Percentiles rank a stretch among this genome's conserved stretches.
These are phyloP conservation scores for Oryza nivara DNA, from an alignment of 176 grass and related monocot genomes.

Conservation along the genomic window DNA sequence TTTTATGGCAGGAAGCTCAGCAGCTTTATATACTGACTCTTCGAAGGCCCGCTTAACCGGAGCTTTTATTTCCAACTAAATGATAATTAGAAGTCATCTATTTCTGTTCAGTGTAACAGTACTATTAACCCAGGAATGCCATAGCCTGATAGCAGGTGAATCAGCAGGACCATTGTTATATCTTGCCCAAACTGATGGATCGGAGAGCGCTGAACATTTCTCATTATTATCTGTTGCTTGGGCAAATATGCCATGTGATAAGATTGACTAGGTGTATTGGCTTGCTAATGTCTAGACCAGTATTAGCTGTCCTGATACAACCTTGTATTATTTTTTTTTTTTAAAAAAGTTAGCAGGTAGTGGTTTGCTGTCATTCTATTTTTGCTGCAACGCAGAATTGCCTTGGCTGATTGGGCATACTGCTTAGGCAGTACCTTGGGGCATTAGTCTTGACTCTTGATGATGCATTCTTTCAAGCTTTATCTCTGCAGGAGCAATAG, in stretches of 20 bases:
- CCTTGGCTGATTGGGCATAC: conserved; percentile 16
- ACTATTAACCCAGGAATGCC: background rate
- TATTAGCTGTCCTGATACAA: background rate
- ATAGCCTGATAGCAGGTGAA: background rate
- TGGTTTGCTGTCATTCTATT: background rate
- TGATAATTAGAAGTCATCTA: background rate
- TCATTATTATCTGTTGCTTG: background rate
- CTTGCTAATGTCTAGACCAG: background rate
- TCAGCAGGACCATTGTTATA: background rate
- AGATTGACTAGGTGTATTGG: background rate
- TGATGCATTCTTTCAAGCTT: conserved; percentile 25
- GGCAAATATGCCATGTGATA: background rate
- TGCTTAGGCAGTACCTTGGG: conserved; percentile 9
- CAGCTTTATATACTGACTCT: background rate
- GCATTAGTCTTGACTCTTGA: background rate
- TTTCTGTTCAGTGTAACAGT: conserved; percentile 1
- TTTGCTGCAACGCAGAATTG: conserved; percentile 25
- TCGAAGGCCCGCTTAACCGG: background rate
- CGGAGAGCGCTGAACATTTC: background rate
- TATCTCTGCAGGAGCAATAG: conserved; percentile 25
- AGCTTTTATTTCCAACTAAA: background rate
- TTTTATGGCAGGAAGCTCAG: background rate
- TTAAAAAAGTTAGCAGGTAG: conserved; percentile 8
- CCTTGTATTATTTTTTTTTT: background rate
- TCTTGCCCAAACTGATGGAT: background rate